A percentile compares a stretch with the other conserved stretches of the same genome.
Conservation (phyloP, 2,329 filamentous ascomycete genomes). For the Xylaria sp. region DNA sequence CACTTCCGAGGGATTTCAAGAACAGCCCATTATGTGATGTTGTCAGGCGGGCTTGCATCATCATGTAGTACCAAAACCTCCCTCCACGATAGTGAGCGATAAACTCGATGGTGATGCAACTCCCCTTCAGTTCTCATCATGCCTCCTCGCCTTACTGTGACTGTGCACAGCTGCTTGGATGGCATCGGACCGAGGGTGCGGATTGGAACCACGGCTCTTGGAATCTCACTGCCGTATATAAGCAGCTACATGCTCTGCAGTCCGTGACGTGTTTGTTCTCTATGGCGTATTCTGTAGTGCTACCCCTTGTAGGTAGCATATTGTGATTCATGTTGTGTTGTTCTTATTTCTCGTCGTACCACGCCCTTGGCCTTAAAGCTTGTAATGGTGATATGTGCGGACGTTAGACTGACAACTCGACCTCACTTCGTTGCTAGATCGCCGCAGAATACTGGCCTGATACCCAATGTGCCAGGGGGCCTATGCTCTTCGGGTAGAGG, state of each 20-base stretch:
- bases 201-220: not conserved
- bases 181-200: not conserved
- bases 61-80: conserved; percentile 11
- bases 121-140: not conserved
- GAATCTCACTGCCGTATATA: not conserved
- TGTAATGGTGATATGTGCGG: not conserved
- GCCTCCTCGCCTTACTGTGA: not conserved
- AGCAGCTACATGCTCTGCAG: not conserved
- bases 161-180: not conserved
- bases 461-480: not conserved
- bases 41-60: conserved; percentile 15
- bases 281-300: not conserved
- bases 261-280: not conserved
- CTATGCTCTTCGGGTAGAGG: conserved; percentile 4
- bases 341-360: not conserved
- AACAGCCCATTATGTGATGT: conserved; percentile 6
- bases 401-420: not conserved
- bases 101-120: not conserved
- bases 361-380: not conserved
- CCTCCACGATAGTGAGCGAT: not conserved
- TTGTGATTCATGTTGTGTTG: conserved; percentile 4
- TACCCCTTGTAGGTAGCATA: not conserved
- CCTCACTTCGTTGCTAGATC: not conserved
- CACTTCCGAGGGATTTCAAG: not conserved
- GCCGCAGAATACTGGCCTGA: not conserved